Percentiles rank a stretch among this genome's conserved stretches.
phyloP scores from a whole-genome alignment of 371 early-diverging fungal genomes.

The Mortierella sp. region DNA sequence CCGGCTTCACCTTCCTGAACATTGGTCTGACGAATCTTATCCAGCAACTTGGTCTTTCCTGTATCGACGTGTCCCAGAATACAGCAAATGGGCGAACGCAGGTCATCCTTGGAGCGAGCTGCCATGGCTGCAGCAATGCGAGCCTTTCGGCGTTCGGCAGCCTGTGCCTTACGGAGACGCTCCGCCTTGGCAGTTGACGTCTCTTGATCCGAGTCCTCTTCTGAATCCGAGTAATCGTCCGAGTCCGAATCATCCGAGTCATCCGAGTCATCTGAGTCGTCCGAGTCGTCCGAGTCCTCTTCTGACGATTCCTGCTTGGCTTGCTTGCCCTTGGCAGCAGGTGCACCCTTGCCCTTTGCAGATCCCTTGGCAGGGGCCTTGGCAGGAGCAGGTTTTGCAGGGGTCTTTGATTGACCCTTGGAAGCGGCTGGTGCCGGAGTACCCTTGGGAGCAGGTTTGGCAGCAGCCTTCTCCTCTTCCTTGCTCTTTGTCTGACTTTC shows the following conservation, averaged over 20 bases:
- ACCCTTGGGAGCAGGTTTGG: slow-evolving; percentile 39
- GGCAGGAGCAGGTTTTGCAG: slow-evolving; percentile 49
- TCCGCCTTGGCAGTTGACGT: slow-evolving; percentile 70
- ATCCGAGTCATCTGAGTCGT: slow-evolving; percentile 58
- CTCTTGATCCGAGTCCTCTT: slow-evolving; percentile 72
- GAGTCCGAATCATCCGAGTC: slow-evolving; percentile 63
- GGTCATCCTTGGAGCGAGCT: slow-evolving; percentile 85
- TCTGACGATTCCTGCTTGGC: slow-evolving; percentile 34
- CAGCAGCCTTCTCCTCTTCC: slow-evolving; percentile 25
- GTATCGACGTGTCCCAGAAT: slow-evolving; percentile 99
- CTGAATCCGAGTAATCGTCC: slow-evolving; percentile 59
- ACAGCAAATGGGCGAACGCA: slow-evolving; percentile 99
- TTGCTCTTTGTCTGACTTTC: slow-evolving; percentile 70
- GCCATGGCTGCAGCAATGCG: slow-evolving; percentile 85
- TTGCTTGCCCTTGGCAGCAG: slow-evolving; percentile 37
- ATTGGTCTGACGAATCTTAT: slow-evolving; percentile 99
- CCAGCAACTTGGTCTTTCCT: slow-evolving; percentile 98
- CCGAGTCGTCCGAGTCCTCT: slow-evolving; percentile 55
- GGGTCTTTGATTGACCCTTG: no score
- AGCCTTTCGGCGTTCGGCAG: slow-evolving; percentile 79
- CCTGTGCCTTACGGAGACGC: slow-evolving; percentile 80
- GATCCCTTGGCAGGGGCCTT: no score
- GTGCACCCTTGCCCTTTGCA: slow-evolving; percentile 53
- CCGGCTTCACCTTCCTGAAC: slow-evolving; percentile 99
- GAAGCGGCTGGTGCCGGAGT: slow-evolving; percentile 35